A percentile compares a stretch with the other conserved stretches of the same genome.
These are phyloP conservation scores for Oxyria digyna DNA, from an alignment of 148 eudicot species.

Conservation along the genomic window DNA sequence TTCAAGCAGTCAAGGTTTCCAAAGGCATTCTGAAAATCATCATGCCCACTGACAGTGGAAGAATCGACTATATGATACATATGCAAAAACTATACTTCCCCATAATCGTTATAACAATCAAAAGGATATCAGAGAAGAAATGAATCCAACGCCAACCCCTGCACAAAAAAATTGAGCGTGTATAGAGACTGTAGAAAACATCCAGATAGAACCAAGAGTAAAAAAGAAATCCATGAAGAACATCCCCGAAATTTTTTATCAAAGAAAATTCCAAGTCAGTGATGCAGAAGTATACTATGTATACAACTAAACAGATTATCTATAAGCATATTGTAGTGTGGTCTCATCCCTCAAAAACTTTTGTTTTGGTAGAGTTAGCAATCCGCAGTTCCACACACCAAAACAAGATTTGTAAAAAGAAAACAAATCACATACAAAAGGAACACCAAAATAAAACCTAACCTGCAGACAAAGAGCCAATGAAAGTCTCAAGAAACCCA, in stretches of 20 bases:
- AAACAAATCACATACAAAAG: neutral
- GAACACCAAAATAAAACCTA: constrained; percentile 10
- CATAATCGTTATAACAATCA: neutral
- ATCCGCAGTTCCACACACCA: constrained; percentile 1
- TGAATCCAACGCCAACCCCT: constrained; percentile 99
- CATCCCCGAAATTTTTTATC: neutral
- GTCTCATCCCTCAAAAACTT: neutral
- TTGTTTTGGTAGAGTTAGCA: neutral
- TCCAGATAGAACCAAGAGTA: neutral
- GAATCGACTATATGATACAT: neutral
- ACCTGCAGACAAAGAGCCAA: constrained; percentile 98
- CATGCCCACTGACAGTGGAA: neutral
- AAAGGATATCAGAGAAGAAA: constrained; percentile 98
- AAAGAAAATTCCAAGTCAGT: constrained; percentile 2
- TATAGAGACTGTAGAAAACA: constrained; percentile 8
- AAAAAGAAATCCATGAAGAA: neutral
- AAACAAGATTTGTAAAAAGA: neutral
- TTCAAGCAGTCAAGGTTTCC: constrained; percentile 63
- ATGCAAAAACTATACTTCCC: neutral
- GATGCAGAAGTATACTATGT: constrained; percentile 4
- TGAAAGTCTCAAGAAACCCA: constrained; percentile 92
- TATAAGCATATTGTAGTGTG: neutral
- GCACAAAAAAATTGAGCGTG: constrained; percentile 17
- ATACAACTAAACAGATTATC: neutral
- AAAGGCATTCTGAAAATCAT: constrained; percentile 17